Percentiles rank a stretch among this genome's conserved stretches.
phyloP scores from a whole-genome alignment of 192 early-diverging fungal genomes.

The Endogone sp. region DNA sequence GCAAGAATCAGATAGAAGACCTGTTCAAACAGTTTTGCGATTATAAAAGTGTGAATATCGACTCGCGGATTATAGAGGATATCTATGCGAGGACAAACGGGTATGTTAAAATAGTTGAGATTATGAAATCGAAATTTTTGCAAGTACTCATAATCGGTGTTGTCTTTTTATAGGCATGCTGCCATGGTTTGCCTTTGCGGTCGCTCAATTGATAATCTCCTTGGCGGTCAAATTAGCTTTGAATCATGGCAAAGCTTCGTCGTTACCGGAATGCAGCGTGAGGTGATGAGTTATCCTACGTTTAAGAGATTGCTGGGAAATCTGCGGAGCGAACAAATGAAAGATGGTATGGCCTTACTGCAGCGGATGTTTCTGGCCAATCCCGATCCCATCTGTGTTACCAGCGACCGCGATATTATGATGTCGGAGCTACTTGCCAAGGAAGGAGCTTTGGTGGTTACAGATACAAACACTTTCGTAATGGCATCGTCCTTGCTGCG shows the following conservation, averaged over 20 bases:
- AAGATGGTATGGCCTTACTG: too few relatives aligned
- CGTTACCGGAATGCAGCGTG: neutral
- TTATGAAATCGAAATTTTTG: too few relatives aligned
- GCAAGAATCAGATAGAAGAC: conserved; percentile 5
- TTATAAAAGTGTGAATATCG: conserved; percentile 1
- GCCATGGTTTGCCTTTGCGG: too few relatives aligned
- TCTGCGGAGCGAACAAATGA: conserved; percentile 1
- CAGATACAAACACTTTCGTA: conserved; percentile 5
- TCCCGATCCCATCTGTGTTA: too few relatives aligned
- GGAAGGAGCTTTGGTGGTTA: conserved; percentile 12
- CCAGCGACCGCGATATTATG: neutral
- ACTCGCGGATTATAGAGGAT: conserved; percentile 6
- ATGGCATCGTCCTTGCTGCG: conserved; percentile 16
- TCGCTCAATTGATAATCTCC: too few relatives aligned
- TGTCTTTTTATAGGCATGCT: too few relatives aligned
- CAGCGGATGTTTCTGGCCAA: conserved; percentile 3
- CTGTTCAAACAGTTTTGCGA: conserved; percentile 11
- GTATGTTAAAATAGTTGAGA: too few relatives aligned
- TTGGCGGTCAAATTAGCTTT: too few relatives aligned
- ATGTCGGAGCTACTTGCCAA: conserved; percentile 8
- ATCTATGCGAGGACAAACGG: too few relatives aligned
- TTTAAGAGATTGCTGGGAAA: conserved; percentile 12
- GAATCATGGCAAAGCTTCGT: conserved; percentile 11
- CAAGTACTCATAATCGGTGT: too few relatives aligned
- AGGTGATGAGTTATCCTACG: conserved; percentile 6